Evolutionary conservation across 2,329 filamentous ascomycete species (phyloP), one percentile per base, ranked within the genome.

Genomic region (Pseudonectria buxi): DNA sequence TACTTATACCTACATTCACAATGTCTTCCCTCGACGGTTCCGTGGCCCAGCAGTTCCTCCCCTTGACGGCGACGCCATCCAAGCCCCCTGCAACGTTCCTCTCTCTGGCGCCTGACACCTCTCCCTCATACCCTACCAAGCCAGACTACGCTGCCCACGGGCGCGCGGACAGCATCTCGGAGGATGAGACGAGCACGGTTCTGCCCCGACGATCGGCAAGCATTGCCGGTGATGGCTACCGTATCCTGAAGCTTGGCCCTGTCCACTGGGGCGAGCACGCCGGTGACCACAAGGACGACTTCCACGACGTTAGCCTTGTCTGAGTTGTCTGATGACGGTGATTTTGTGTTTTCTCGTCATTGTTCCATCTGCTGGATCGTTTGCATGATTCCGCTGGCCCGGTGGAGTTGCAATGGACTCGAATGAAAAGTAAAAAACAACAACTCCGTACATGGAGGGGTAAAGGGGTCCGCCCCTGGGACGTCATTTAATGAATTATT

Each of bases 251-350:
- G 66, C 73, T 82, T 39, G 73, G 74, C 15, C 76, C 76, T 24
- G 76, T 81, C 40, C 74, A 80, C 68, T 78, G 68, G 59, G 77
- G 77, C 46, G 75, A 74, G 65, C 72, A 76, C 58, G 61, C 63
- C 14, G 74, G 67, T 43, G 72, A 71, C 36, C 64, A 74, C 63
- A 69, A 74, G 62, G 66, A 62, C 30, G 76, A 80, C 64, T 78
- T 64, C 56, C 59, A 70, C 58, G 68, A 73, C 50, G 58, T 69
- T 27, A 60, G 61, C 24, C 55, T 68, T 41, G 59, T 64, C 54
- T 65, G 53, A 40, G 39, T 22, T 5, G 18, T 22, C 9, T 5
- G 18, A 22, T 22, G 18, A 6, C 5, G 5, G 5, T 22, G 18
- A 22, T 22, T 22, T 5, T 22, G 18, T 22, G 18, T 22, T 22